Evolutionary conservation across 768 basidiomycete genomes (phyloP), one percentile per base, ranked within the genome.

Genomic region (Mycena leptocephala): DNA sequence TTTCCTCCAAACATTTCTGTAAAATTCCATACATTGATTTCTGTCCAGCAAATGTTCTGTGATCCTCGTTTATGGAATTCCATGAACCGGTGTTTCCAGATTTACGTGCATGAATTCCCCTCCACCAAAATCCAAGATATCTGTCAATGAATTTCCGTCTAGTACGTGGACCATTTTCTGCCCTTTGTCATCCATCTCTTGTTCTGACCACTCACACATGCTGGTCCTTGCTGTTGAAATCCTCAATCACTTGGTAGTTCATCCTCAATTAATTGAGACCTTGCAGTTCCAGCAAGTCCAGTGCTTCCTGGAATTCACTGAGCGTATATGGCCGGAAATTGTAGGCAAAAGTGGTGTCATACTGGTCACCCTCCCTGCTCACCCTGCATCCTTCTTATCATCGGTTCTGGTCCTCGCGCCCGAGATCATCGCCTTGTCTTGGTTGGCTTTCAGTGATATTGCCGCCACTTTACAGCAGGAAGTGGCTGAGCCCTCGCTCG

Each of bases 301-400:
- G 43, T 26, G 24, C 11, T 69, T 69, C 24, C 55, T 69, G 10
- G 67, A 58, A 20, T 58, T 69, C 24, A 39, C 67, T n/a, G 16
- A 39, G 3, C 48, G 55, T 10, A 69, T 69, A 16, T 69, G 67
- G 67, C 67, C 67, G 14, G 67, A 69, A n/a, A 69, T 69, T 30
- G 55, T 69, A 0, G 55, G 67, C 5, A 37, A 39, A 30, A 41
- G 24, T 5, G 51, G 37, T 18, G 32, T 58, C 14, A 1, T 58
- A 1, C 67, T 55, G 2, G 37, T 18, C 5, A 14, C 30, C 22
- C 67, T 69, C 16, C 67, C 67, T 1, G 11, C 35, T n/a, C 35
- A 18, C 20, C 13, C 37, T 30, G 55, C 55, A 5, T 11, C 67
- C 11, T 69, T 69, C 37, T 43, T 69, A 33, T 56, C 67, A 10